Evolutionary conservation across 768 basidiomycete genomes (phyloP).

Genomic region (Boletus insuetus): DNA sequence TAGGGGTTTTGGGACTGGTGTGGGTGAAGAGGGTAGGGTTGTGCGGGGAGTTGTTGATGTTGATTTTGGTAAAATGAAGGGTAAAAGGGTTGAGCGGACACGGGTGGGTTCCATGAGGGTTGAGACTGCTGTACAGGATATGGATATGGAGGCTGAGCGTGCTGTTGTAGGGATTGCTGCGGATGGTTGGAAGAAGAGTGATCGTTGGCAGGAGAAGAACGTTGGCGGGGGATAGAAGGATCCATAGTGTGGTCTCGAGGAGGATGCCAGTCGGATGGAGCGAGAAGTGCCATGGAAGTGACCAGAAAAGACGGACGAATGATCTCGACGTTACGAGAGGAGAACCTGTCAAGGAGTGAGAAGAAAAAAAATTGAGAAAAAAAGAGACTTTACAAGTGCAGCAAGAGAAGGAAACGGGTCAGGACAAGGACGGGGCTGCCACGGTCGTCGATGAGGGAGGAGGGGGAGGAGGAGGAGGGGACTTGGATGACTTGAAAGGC

Average conservation of each 20-base stretch:
- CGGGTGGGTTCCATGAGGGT: slow-evolving; percentile 66
- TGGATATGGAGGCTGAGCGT: slow-evolving; percentile 46
- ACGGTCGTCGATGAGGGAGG: neutral
- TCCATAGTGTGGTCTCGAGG: slow-evolving; percentile 64
- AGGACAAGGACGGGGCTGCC: slow-evolving; percentile 2
- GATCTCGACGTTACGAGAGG: too few species aligned
- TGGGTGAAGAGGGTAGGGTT: slow-evolving; percentile 46
- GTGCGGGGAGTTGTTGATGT: slow-evolving; percentile 51
- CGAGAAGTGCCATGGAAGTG: slow-evolving; percentile 71
- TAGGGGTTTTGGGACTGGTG: slow-evolving; percentile 52
- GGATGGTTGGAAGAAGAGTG: slow-evolving; percentile 32
- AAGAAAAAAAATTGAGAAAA: neutral
- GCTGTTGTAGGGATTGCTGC: slow-evolving; percentile 23
- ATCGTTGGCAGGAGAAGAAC: slow-evolving; percentile 61
- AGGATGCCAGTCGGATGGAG: slow-evolving; percentile 71
- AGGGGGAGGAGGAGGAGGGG: too few species aligned
- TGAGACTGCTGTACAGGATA: slow-evolving; percentile 72
- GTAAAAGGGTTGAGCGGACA: slow-evolving; percentile 69
- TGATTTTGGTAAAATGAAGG: slow-evolving; percentile 75
- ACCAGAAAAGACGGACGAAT: slow-evolving; percentile 14
- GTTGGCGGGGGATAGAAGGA: slow-evolving; percentile 50
- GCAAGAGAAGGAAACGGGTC: neutral
- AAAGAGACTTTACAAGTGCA: neutral
- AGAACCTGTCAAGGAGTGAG: too few species aligned
- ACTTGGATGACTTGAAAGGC: too few species aligned